Evolutionary conservation across 1,139 yeast species (phyloP), one percentile per base, ranked within the genome.

Genomic region (Yamadazyma dendronema): DNA sequence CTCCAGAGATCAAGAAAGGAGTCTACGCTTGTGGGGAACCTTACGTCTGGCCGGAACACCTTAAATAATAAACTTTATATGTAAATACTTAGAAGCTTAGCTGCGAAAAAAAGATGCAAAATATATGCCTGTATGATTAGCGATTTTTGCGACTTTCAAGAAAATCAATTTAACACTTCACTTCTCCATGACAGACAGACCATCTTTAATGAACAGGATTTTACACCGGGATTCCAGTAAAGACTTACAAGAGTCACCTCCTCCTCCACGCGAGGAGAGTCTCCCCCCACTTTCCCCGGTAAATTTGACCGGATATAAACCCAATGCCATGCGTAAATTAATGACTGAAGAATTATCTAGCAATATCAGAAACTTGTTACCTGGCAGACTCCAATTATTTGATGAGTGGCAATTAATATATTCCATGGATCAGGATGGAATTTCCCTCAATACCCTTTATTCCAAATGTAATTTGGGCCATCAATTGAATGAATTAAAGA

Each of bases 351-450:
- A 77, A 33, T 62, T 90, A 49, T 92, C 94, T 1, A 83, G 75
- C 41, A 89, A 87, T 42, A 72, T 92, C 28, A 70, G 97, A 33
- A 66, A 70, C 30, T 68, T 88, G 38, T 57, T 90, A 40, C 96
- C 97, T 0, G 74, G 86, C 4, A 66, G 97, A 34, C 66, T 86
- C 30, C 96, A 88, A 55, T 67, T 90, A 19, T 77, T 77, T 48
- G 82, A 82, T 31, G 74, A 74, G 9, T 94, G 98, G 99, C 63
- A 73, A 11, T 61, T 92, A 37, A 62, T 82, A 2, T 94, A 90
- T 57, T 83, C 94, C 17, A 61, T 88, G 45, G 97, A 90, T 47
- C 96, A 88, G 57, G 88, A 89, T 57, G 99, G 99, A 0, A 83
- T 95, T 0, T 85, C 96, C 0, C 59, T 92, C 37, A 79, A 75